Percentiles rank a stretch among this genome's conserved stretches.
Conservation (phyloP, 2,329 filamentous ascomycete genomes). For the Aspergillus versicolor region DNA sequence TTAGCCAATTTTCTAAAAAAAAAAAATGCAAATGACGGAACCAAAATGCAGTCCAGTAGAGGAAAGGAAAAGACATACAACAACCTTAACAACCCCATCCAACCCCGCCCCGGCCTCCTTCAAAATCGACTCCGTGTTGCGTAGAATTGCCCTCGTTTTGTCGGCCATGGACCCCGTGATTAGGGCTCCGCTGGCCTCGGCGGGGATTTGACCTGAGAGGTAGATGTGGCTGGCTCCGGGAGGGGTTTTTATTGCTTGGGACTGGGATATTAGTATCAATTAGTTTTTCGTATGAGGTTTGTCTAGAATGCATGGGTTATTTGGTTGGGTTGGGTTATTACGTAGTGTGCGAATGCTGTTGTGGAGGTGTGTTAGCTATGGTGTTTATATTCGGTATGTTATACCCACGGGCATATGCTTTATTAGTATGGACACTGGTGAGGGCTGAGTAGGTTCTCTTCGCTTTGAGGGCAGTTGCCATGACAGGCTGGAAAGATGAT, state of each 20-base stretch:
- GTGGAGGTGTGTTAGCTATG: not conserved
- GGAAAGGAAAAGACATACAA: not conserved
- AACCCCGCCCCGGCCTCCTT: conserved; percentile 72
- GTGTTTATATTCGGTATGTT: not conserved
- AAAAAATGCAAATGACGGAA: too few relatives aligned
- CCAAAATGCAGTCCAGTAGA: too few relatives aligned
- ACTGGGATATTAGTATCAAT: not conserved
- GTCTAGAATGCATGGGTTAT: too few relatives aligned
- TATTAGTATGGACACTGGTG: not conserved
- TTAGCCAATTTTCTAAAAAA: too few relatives aligned
- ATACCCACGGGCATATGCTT: not conserved
- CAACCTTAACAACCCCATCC: conserved; percentile 72
- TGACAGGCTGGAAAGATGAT: not conserved
- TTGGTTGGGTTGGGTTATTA: not conserved
- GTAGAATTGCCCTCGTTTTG: conserved; percentile 45
- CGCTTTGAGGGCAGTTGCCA: not conserved
- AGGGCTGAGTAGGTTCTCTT: not conserved
- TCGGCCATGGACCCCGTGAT: conserved; percentile 37
- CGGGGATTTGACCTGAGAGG: conserved; percentile 67
- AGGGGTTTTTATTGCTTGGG: conserved; percentile 44
- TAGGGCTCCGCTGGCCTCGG: conserved; percentile 55
- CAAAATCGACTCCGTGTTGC: conserved; percentile 72
- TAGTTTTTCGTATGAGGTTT: too few relatives aligned
- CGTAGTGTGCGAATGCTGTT: conserved; percentile 5
- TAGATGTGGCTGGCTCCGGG: conserved; percentile 60